phyloP scores from a whole-genome alignment of 2,329 filamentous ascomycete species.

The Fusarium nematophilum region DNA sequence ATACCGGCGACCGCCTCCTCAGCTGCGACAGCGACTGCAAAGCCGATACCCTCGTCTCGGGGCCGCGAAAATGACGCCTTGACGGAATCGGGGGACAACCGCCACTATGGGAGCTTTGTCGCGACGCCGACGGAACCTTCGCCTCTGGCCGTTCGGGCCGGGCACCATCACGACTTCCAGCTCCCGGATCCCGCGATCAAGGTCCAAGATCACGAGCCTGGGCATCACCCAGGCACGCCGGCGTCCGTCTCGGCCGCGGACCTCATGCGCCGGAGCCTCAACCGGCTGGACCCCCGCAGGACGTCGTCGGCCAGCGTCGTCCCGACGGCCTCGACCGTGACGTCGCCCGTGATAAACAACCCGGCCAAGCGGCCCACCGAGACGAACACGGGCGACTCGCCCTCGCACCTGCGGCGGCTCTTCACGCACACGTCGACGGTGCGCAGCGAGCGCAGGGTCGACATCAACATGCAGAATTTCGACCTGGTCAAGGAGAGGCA shows the following conservation, averaged over 20 bases:
- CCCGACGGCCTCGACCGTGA: slow-evolving; percentile 31
- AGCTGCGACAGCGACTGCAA: slow-evolving; percentile 15
- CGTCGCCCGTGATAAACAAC: slow-evolving; percentile 5
- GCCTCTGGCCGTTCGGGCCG: slow-evolving; percentile 36
- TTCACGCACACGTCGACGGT: slow-evolving; percentile 47
- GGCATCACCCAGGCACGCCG: slow-evolving; percentile 35
- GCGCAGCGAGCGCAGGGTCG: slow-evolving; percentile 47
- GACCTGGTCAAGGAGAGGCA: slow-evolving; percentile 78
- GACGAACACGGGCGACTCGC: slow-evolving; percentile 35
- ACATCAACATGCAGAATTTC: slow-evolving; percentile 58
- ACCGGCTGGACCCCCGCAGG: slow-evolving; percentile 48
- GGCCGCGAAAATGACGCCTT: slow-evolving; percentile 55
- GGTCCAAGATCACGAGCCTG: slow-evolving; percentile 43
- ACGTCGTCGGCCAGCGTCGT: slow-evolving; percentile 50
- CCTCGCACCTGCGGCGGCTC: slow-evolving; percentile 50
- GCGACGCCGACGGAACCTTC: slow-evolving; percentile 51
- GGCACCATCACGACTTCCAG: slow-evolving; percentile 55
- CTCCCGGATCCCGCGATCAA: slow-evolving; percentile 66
- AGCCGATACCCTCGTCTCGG: slow-evolving; percentile 34
- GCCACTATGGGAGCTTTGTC: slow-evolving; percentile 66
- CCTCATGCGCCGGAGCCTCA: slow-evolving; percentile 27
- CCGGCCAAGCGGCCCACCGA: slow-evolving; percentile 34
- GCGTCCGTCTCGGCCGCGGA: slow-evolving; percentile 31
- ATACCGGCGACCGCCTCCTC: slow-evolving; percentile 22
- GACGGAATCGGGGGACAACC: slow-evolving; percentile 51